Evolutionary conservation across 2,329 filamentous ascomycete genomes (phyloP), one percentile per base, ranked within the genome.

Genomic region (Pseudogymnoascus pannorum): DNA sequence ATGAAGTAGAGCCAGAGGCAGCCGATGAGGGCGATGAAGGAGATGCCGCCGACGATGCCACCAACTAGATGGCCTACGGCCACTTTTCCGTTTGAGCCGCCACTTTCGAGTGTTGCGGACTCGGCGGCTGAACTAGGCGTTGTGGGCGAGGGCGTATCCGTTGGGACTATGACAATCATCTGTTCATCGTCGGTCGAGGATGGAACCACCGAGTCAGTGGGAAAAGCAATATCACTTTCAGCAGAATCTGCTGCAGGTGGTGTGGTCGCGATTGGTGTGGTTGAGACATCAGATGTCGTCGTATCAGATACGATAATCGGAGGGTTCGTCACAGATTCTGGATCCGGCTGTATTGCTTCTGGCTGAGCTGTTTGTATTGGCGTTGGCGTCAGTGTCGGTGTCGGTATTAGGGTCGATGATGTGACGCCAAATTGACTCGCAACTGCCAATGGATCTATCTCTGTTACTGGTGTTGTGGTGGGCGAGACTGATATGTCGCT

Each of bases 41-140:
- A 68, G 33, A 71, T 51, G 12, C 66, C 64, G 5, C 70, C 71
- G 11, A 71, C 7, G 57, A 72, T 66, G 24, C 70, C 67, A 51
- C 69, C 71, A 16, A 72, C 63, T 29, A 72, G 63, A 18, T 68
- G 68, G 11, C 40, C 67, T 11, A 65, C 51, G 42, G 64, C 63
- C 31, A 63, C 48, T 57, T 60, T 60, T 18, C 26, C 22, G 62
- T 60, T 22, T 62, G 62, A 36, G 65, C 65, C 57, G 68, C 65
- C 48, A 22, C 24, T 54, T 18, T 35, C 57, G 26, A 24, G 58
- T 6, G 58, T 24, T 24, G 26, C 31, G 16, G 42, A 22, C 16
- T 18, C 24, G 48, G 22, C 22, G 16, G 44, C 24, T n/a, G 22
- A 26, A 12, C 29, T 11, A 12, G 44, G 20, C 0, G 9, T 18